Conservation (phyloP, 1,284 basidiomycete genomes). For the Hemileia vastatrix region DNA sequence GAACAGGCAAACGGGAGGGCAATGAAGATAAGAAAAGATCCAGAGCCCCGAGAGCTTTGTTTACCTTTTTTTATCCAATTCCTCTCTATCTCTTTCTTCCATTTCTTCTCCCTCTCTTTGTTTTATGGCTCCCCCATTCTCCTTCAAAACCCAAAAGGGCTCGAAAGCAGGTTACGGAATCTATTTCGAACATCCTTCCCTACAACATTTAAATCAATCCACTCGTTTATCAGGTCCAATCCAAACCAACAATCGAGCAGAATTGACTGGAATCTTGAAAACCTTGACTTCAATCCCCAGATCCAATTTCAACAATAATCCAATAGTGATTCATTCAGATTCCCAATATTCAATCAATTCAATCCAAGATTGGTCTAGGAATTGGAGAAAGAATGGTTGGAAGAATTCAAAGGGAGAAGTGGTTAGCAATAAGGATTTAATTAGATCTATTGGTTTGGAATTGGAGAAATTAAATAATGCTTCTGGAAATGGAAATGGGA, state of each 20-base stretch:
- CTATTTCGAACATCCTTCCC: conserved; percentile 21
- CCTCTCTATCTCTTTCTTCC: no score
- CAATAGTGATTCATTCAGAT: conserved; percentile 58
- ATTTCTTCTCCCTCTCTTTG: conserved; percentile 1
- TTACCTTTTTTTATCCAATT: no score
- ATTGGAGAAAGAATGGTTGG: conserved; percentile 55
- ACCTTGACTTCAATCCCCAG: background rate
- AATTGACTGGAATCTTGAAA: conserved; percentile 55
- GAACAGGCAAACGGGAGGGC: no score
- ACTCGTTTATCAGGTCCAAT: conserved; percentile 63
- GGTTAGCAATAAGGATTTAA: conserved; percentile 59
- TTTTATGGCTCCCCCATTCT: no score
- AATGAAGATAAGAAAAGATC: no score
- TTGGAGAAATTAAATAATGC: conserved; percentile 9
- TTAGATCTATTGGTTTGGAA: conserved; percentile 51
- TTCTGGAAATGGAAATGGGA: conserved; percentile 7
- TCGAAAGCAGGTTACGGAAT: no score
- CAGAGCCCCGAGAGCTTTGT: no score
- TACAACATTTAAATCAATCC: conserved; percentile 55
- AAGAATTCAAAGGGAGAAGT: conserved; percentile 48
- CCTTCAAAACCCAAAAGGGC: no score
- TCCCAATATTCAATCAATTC: conserved; percentile 61
- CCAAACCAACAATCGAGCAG: conserved; percentile 80
- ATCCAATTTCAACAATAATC: background rate
- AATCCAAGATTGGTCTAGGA: conserved; percentile 56